Evolutionary conservation across 257 asterid genomes (phyloP).

Genomic region (Przewalskia tangutica): DNA sequence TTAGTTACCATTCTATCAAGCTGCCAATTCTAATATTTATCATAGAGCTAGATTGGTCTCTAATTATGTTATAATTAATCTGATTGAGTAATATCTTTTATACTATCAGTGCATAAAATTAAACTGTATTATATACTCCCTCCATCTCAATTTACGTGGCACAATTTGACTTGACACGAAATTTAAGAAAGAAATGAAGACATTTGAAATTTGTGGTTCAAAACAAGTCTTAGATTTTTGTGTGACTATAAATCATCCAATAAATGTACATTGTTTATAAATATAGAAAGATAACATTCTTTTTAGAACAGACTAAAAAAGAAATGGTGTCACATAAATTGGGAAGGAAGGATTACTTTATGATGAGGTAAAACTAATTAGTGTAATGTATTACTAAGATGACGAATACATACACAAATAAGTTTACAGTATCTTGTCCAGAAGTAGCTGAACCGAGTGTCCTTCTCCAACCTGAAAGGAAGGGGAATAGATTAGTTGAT

Average conservation of each 20-base stretch:
- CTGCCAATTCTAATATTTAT: neutral
- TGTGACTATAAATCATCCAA: too few species aligned
- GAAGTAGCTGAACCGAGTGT: conserved; percentile 86
- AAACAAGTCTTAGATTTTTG: too few species aligned
- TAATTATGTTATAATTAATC: too few species aligned
- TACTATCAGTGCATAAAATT: neutral
- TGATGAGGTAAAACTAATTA: conserved; percentile 9
- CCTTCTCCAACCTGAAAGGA: conserved; percentile 68
- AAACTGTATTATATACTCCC: neutral
- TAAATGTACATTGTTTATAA: too few species aligned
- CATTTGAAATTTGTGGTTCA: too few species aligned
- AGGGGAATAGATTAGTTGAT: neutral
- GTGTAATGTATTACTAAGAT: neutral
- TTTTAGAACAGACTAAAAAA: too few species aligned
- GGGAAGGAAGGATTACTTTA: neutral
- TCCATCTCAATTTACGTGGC: too few species aligned
- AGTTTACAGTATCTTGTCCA: conserved; percentile 76
- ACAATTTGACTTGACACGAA: too few species aligned
- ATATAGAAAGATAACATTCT: neutral
- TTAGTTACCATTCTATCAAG: neutral
- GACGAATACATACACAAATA: conserved; percentile 34
- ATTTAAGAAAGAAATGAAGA: too few species aligned
- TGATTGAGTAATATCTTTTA: too few species aligned
- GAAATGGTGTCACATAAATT: too few species aligned
- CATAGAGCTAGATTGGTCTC: neutral